Percentiles rank a stretch among this genome's conserved stretches.
phyloP scores from a whole-genome alignment of 139 green algal genomes.

The Chlamydomonas schloesseri region DNA sequence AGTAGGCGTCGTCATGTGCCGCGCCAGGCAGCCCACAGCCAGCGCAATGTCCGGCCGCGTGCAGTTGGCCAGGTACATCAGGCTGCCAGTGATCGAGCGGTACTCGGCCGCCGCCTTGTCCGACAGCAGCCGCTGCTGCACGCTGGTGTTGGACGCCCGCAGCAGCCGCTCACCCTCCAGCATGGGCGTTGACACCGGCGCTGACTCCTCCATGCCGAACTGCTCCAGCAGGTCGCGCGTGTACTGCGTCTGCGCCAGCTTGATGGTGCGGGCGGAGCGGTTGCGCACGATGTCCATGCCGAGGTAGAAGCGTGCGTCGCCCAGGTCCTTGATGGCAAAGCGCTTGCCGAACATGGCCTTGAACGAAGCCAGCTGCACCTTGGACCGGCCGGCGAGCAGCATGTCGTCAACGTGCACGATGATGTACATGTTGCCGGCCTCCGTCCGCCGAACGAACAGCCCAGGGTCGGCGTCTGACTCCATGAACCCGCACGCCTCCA shows the following conservation, averaged over 20 bases:
- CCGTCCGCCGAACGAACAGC: slow-evolving; percentile 34
- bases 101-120: neutral
- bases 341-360: neutral
- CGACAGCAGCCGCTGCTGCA: too few species aligned
- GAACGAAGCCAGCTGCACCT: neutral
- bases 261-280: neutral
- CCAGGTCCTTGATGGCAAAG: slow-evolving; percentile 27
- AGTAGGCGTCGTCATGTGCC: neutral
- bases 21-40: neutral
- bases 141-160: neutral
- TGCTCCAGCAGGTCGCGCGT: too few species aligned
- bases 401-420: too few species aligned
- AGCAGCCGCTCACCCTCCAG: neutral
- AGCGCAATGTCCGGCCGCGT: slow-evolving; percentile 18
- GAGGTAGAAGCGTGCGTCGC: neutral
- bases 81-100: neutral
- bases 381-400: neutral
- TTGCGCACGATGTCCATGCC: slow-evolving; percentile 15
- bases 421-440: neutral
- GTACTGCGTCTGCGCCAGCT: too few species aligned
- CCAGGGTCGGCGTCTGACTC: slow-evolving; percentile 47
- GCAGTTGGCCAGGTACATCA: too few species aligned
- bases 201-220: too few species aligned
- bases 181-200: too few species aligned
- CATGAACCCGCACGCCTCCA: slow-evolving; percentile 49